Conservation (phyloP, 2,329 filamentous ascomycete species). For the Meredithiella fracta region DNA sequence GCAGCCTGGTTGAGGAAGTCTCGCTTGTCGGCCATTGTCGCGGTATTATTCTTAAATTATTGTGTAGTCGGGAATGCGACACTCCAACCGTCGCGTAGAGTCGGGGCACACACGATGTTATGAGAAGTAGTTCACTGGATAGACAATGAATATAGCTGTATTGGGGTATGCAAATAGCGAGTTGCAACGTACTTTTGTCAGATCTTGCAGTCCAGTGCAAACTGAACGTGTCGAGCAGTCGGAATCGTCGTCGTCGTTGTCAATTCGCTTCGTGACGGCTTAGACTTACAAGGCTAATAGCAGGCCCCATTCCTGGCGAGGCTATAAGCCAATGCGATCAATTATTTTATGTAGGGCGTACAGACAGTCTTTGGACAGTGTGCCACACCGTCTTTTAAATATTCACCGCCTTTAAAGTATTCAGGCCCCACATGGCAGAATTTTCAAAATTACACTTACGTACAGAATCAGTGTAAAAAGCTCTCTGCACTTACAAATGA, state of each 20-base stretch:
- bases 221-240: no score
- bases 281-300: neutral
- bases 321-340: neutral
- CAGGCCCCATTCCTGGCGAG: neutral
- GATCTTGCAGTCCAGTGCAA: neutral
- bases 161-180: conserved; percentile 3
- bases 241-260: no score
- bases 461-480: neutral
- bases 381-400: neutral
- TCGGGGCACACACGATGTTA: neutral
- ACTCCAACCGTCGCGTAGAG: neutral
- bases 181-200: conserved; percentile 12
- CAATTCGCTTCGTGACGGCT: neutral
- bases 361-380: neutral
- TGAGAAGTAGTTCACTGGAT: conserved; percentile 7
- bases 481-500: neutral
- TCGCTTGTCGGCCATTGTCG: conserved; percentile 43
- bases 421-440: conserved; percentile 14
- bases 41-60: neutral
- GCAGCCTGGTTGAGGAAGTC: conserved; percentile 82
- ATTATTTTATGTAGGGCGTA: neutral
- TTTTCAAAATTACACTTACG: conserved; percentile 9
- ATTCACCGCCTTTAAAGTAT: conserved; percentile 11
- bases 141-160: conserved; percentile 13
- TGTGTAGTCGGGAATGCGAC: neutral